phyloP scores from a whole-genome alignment of 768 basidiomycete species.

The Mrakia blollopis region DNA sequence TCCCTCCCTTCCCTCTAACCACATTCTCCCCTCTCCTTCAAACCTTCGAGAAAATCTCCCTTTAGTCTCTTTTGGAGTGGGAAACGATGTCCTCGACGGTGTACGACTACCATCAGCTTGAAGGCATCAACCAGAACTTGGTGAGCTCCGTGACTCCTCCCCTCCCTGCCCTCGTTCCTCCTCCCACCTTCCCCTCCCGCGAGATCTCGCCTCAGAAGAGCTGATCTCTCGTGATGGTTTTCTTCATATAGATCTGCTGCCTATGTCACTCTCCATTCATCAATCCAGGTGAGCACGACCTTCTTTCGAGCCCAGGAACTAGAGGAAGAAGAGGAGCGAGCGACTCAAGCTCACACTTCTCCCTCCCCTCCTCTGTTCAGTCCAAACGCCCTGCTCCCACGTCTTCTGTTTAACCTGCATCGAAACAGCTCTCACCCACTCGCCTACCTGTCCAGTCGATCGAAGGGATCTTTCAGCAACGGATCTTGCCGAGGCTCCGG shows the following conservation, averaged over 20 bases:
- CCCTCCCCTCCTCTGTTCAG: not conserved
- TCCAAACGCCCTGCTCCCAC: slow-evolving; percentile 55
- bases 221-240: not conserved
- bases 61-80: not conserved
- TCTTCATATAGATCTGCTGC: not conserved
- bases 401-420: slow-evolving; percentile 86
- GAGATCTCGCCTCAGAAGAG: not conserved
- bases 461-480: slow-evolving; percentile 58
- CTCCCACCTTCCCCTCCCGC: not conserved
- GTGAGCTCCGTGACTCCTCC: not conserved
- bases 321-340: not conserved
- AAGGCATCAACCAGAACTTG: slow-evolving; percentile 5
- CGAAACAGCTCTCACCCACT: slow-evolving; percentile 59
- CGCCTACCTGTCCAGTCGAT: slow-evolving; percentile 77
- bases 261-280: slow-evolving; percentile 10
- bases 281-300: not conserved
- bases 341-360: not conserved
- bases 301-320: not conserved
- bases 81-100: not conserved
- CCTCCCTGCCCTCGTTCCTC: slow-evolving; percentile 42
- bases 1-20: too few species aligned
- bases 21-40: too few species aligned
- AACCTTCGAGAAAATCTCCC: too few species aligned
- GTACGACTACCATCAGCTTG: not conserved
- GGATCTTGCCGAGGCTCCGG: slow-evolving; percentile 41